Conservation (phyloP, 2,329 filamentous ascomycete species). For the Immersiporthe knoxdaviesiana region DNA sequence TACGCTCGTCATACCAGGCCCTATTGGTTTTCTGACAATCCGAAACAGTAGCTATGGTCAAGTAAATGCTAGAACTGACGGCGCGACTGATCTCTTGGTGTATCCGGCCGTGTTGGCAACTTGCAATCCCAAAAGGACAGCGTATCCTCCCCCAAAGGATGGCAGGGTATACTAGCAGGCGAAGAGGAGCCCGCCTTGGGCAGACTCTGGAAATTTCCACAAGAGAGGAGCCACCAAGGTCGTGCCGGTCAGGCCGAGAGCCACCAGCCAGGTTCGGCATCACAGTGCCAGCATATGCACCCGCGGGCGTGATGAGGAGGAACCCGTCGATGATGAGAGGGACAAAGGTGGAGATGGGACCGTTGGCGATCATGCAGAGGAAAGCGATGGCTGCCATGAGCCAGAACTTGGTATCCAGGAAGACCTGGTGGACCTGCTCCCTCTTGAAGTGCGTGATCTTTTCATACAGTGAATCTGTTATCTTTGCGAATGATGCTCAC, state of each 20-base stretch:
- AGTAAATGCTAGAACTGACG: too few species aligned
- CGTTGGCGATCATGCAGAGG: slow-evolving; percentile 69
- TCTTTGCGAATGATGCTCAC: too few species aligned
- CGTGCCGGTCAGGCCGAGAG: slow-evolving; percentile 46
- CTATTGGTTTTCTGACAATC: too few species aligned
- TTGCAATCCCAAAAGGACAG: slow-evolving; percentile 52
- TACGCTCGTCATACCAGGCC: too few species aligned
- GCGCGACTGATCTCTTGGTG: slow-evolving; percentile 52
- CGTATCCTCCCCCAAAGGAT: slow-evolving; percentile 49
- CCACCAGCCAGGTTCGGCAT: slow-evolving; percentile 45
- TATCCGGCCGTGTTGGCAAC: slow-evolving; percentile 57
- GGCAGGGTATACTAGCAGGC: slow-evolving; percentile 54
- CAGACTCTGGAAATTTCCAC: slow-evolving; percentile 45
- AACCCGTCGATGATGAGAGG: slow-evolving; percentile 63
- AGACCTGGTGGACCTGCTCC: slow-evolving; percentile 30
- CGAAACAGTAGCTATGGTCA: too few species aligned
- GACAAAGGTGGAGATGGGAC: slow-evolving; percentile 67
- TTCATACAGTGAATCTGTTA: not conserved
- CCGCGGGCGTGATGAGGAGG: slow-evolving; percentile 36
- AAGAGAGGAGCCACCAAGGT: slow-evolving; percentile 47
- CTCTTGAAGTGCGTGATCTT: slow-evolving; percentile 30
- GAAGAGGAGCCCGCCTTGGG: slow-evolving; percentile 51
- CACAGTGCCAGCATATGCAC: slow-evolving; percentile 40
- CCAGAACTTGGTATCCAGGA: slow-evolving; percentile 34
- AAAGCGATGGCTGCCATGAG: slow-evolving; percentile 41